Evolutionary conservation across 1,284 basidiomycete genomes (phyloP).

Genomic region (Rhodofomes roseus): DNA sequence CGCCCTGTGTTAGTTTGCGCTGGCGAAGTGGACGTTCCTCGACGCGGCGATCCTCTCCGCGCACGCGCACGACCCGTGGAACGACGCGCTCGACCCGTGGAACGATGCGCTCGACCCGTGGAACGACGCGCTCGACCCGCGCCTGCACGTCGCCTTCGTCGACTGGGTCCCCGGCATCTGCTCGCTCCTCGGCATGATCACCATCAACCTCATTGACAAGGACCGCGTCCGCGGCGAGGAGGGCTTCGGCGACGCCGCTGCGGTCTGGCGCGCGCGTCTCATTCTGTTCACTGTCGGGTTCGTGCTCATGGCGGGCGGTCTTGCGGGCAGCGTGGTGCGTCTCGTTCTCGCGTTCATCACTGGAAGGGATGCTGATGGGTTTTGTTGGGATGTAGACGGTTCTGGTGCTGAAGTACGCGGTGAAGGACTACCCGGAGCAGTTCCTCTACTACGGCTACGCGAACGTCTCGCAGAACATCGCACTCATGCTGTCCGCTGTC

Average conservation of each 20-base stretch:
- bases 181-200: slow-evolving; percentile 90
- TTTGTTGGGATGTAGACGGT: slow-evolving; percentile 57
- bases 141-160: slow-evolving; percentile 86
- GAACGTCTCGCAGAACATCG: slow-evolving; percentile 89
- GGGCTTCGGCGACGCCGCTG: slow-evolving; percentile 74
- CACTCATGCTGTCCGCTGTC: slow-evolving; percentile 85
- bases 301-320: slow-evolving; percentile 92
- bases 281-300: slow-evolving; percentile 96
- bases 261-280: slow-evolving; percentile 87
- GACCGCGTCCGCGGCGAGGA: slow-evolving; percentile 83
- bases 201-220: slow-evolving; percentile 96
- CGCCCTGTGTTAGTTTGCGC: no score
- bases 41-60: slow-evolving; percentile 90
- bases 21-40: slow-evolving; percentile 95
- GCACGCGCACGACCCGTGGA: slow-evolving; percentile 67
- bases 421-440: slow-evolving; percentile 70
- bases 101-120: no score
- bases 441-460: slow-evolving; percentile 93
- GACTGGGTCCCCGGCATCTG: slow-evolving; percentile 97
- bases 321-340: slow-evolving; percentile 90
- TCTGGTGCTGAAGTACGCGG: slow-evolving; percentile 89
- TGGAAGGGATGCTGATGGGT: no score
- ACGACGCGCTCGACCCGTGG: no score
- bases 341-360: no score
- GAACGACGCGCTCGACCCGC: slow-evolving; percentile 67